Base-by-base conservation (phyloP, 2,329 filamentous ascomycete species). In the Cladosporium cucumerinum region DNA sequence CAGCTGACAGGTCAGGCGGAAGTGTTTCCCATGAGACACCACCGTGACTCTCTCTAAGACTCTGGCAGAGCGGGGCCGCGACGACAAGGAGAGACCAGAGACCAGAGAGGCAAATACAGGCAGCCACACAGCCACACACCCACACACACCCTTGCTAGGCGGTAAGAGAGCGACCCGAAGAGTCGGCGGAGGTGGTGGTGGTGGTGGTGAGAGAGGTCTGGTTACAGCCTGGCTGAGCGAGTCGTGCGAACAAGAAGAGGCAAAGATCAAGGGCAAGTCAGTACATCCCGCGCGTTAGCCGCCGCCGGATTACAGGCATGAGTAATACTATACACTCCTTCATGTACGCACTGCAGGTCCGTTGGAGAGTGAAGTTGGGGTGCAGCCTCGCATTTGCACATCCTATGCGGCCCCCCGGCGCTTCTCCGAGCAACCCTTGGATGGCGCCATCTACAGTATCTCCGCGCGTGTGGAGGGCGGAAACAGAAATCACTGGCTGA, bases 261-360 rank as follows among this genome's bases (percentile, higher is more conserved):
- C 12, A 23, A 16, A 26, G 3, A 10, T 46, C 32, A n/a, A 32
- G 26, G 58, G 30, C 16, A 12, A 34, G 30, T 57, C 54, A 57
- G 34, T 34, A 32, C 48, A 61, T 61, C 59, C 59, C 59, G 48
- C 59, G 59, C 59, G 59, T 28, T 54, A 61, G 59, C 46, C 59
- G 59, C 59, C 48, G 48, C 48, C 30, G 30, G 48, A 21, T 39
- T 34, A 34, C 59, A 30, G 46, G 46, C 18, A 36, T 61, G 59
- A 61, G 59, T 61, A 61, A 61, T 61, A 39, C 30, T 30, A 36
- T 49, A 61, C 59, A 54, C 46, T 43, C 48, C 32, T 52, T 39
- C 59, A 58, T 46, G 55, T 36, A 39, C 28, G 52, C 25, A 55
- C 26, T 57, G 54, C 54, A 57, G 54, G 30, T 36, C 28, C 52